Percentiles rank a stretch among this genome's conserved stretches.
These are phyloP conservation scores for Zizania latifolia DNA, from an alignment of 176 grass and related monocot genomes.

Conservation along the genomic window DNA sequence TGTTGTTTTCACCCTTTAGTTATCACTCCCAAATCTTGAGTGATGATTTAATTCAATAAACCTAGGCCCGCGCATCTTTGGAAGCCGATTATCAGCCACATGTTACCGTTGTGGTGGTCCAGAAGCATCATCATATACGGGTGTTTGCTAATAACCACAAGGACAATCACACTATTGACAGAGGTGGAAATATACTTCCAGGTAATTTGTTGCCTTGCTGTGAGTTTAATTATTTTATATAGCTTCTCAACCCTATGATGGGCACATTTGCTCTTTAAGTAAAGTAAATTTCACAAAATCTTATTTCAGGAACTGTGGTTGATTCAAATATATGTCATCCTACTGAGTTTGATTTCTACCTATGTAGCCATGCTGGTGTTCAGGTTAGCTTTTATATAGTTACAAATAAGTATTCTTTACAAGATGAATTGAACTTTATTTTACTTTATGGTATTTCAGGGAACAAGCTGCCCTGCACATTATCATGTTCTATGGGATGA, in stretches of 20 bases:
- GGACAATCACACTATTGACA: conserved; percentile 44
- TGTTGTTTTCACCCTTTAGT: no score
- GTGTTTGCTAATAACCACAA: conserved; percentile 57
- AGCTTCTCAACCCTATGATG: background rate
- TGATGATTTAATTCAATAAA: background rate
- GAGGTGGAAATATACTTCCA: conserved; percentile 58
- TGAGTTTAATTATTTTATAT: background rate
- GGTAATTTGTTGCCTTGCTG: no score
- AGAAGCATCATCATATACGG: conserved; percentile 68
- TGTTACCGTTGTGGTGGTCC: no score
- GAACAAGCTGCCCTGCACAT: conserved; percentile 65
- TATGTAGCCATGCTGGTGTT: no score
- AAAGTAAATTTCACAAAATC: background rate
- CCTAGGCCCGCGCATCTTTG: conserved; percentile 56
- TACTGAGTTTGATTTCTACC: no score
- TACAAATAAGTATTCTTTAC: no score
- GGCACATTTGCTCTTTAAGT: conserved; percentile 3
- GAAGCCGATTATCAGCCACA: conserved; percentile 68
- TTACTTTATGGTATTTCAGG: conserved; percentile 25
- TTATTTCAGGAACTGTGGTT: conserved; percentile 46
- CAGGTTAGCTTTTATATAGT: no score
- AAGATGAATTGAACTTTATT: conserved; percentile 4
- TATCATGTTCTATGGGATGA: conserved; percentile 78
- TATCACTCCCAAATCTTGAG: background rate
- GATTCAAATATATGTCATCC: no score